Evolutionary conservation across 2,329 filamentous ascomycete species (phyloP).

Genomic region (Macrophomina pseudophaseolina): DNA sequence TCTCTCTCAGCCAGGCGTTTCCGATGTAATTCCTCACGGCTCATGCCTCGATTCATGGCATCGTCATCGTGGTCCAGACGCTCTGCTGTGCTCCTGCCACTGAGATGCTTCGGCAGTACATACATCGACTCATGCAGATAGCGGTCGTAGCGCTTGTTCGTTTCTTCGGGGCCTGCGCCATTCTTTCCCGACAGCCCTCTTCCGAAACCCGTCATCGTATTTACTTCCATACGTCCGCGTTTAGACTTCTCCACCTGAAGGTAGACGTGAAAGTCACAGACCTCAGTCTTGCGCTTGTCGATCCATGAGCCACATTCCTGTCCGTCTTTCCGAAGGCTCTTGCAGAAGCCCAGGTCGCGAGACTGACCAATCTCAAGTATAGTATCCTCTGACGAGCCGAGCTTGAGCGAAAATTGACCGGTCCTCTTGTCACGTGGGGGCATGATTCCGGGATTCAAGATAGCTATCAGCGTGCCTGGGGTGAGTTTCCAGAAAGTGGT

Average conservation of each 20-base stretch:
- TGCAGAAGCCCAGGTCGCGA: constrained; percentile 87
- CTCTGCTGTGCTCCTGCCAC: constrained; percentile 59
- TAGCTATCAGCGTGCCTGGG: constrained; percentile 86
- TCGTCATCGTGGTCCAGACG: constrained; percentile 70
- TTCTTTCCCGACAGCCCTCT: constrained; percentile 32
- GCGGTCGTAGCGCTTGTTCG: constrained; percentile 57
- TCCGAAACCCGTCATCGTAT: constrained; percentile 62
- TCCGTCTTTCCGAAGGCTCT: constrained; percentile 82
- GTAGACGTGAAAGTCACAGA: constrained; percentile 92
- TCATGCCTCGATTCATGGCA: constrained; percentile 60
- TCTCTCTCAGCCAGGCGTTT: constrained; percentile 69
- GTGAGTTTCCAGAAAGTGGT: constrained; percentile 93
- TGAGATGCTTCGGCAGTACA: constrained; percentile 41
- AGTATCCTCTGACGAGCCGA: constrained; percentile 85
- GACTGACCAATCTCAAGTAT: constrained; percentile 87
- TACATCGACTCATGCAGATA: constrained; percentile 59
- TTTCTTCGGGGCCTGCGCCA: constrained; percentile 33
- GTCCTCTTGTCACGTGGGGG: constrained; percentile 81
- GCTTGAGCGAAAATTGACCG: constrained; percentile 81
- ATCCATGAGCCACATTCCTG: constrained; percentile 82
- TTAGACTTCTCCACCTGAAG: constrained; percentile 75
- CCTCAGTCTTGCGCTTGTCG: constrained; percentile 84
- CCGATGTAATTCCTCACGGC: constrained; percentile 69
- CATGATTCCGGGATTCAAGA: constrained; percentile 90
- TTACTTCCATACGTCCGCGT: constrained; percentile 76